Conservation (phyloP, 805 yeast species). For the Blastobotrys terrestris region DNA sequence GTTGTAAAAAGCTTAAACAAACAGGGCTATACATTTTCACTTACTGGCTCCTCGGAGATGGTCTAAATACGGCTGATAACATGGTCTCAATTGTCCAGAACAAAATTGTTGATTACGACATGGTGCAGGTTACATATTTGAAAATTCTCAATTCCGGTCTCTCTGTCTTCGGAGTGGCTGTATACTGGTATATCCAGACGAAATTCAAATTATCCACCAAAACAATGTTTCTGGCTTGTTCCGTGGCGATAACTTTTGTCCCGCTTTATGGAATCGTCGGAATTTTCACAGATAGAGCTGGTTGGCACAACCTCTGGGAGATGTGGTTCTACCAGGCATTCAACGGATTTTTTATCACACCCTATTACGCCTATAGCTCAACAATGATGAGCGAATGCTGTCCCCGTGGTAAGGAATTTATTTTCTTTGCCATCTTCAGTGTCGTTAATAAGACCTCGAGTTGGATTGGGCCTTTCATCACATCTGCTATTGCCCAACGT, state of each 20-base stretch:
- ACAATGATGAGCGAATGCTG: conserved; percentile 15
- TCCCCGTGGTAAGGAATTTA: conserved; percentile 14
- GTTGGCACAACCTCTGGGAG: conserved; percentile 16
- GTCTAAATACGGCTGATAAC: conserved; percentile 14
- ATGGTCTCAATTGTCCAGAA: conserved; percentile 14
- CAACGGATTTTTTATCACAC: conserved; percentile 13
- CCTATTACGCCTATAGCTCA: conserved; percentile 15
- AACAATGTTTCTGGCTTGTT: conserved; percentile 14
- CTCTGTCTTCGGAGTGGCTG: conserved; percentile 10
- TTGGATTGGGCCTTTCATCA: conserved; percentile 17
- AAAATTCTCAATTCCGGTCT: conserved; percentile 12
- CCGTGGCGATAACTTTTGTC: conserved; percentile 13
- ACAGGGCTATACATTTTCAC: conserved; percentile 11
- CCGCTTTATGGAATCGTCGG: conserved; percentile 17
- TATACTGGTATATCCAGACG: conserved; percentile 14
- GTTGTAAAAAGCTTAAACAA: conserved; percentile 12
- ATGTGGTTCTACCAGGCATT: conserved; percentile 15
- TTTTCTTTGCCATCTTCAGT: conserved; percentile 16
- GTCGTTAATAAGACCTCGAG: conserved; percentile 13
- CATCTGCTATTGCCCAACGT: conserved; percentile 14
- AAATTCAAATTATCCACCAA: conserved; percentile 12
- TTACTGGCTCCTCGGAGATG: conserved; percentile 14
- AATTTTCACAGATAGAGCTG: conserved; percentile 12
- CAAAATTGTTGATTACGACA: conserved; percentile 13
- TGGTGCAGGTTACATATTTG: conserved; percentile 12